phyloP scores from a whole-genome alignment of 2,329 filamentous ascomycete species.

The Aquanectria penicillioides region DNA sequence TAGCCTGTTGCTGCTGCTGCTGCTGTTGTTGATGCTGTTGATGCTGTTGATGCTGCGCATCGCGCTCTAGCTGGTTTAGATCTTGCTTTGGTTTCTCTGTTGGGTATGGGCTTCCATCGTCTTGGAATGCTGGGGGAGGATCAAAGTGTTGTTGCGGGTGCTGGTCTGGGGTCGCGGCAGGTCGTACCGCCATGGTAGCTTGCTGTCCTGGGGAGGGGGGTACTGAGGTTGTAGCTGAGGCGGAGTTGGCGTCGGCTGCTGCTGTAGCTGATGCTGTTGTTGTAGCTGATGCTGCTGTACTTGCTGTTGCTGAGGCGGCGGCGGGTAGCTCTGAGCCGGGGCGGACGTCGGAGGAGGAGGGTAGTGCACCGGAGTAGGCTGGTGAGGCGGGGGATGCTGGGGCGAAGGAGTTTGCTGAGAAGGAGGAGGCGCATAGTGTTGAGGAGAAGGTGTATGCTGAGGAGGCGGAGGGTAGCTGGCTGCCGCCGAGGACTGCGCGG shows the following conservation, averaged over 20 bases:
- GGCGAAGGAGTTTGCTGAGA: slow-evolving; percentile 29
- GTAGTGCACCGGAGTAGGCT: slow-evolving; percentile 37
- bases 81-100: slow-evolving; percentile 43
- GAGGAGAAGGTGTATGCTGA: slow-evolving; percentile 46
- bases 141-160: slow-evolving; percentile 42
- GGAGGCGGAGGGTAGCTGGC: slow-evolving; percentile 44
- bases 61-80: slow-evolving; percentile 34
- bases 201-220: slow-evolving; percentile 25
- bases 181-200: slow-evolving; percentile 5
- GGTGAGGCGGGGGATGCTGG: slow-evolving; percentile 28
- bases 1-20: slow-evolving; percentile 38
- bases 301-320: slow-evolving; percentile 34
- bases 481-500: slow-evolving; percentile 44
- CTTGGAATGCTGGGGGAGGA: slow-evolving; percentile 39
- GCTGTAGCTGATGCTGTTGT: slow-evolving; percentile 41
- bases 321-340: slow-evolving; percentile 22
- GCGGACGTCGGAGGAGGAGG: slow-evolving; percentile 34
- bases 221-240: slow-evolving; percentile 40
- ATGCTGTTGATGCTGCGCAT: too few relatives aligned
- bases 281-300: slow-evolving; percentile 39
- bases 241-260: slow-evolving; percentile 38
- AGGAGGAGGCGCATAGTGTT: slow-evolving; percentile 32
- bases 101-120: slow-evolving; percentile 36
- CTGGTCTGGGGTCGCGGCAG: slow-evolving; percentile 10
- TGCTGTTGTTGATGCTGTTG: slow-evolving; percentile 37